These are phyloP conservation scores for Ophiostoma sp. DNA, from an alignment of 2,329 filamentous ascomycete species.

Conservation along the genomic window DNA sequence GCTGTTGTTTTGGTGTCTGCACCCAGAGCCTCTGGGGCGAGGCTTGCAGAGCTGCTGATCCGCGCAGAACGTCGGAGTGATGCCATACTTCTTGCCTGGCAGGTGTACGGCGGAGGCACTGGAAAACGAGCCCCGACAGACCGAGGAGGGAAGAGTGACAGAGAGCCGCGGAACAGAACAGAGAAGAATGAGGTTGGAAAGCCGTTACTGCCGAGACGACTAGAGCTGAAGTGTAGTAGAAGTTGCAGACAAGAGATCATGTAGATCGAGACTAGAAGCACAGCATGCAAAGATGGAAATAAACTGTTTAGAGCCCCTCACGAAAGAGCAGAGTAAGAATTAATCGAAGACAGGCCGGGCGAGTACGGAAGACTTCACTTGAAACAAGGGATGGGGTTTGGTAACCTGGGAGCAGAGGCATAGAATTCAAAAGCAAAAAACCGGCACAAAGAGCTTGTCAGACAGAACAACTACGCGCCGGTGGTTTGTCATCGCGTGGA, in stretches of 20 bases:
- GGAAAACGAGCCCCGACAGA: background rate
- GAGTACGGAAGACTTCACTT: background rate
- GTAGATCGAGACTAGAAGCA: background rate
- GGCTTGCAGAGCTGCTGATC: slow-evolving; percentile 32
- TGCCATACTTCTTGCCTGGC: slow-evolving; percentile 16
- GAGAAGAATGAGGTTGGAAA: background rate
- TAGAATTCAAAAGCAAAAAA: slow-evolving; percentile 2
- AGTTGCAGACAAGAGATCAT: background rate
- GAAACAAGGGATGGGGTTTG: background rate
- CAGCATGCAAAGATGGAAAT: background rate
- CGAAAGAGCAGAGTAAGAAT: background rate
- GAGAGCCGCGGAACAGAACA: background rate
- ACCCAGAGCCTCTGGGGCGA: background rate
- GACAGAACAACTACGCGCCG: slow-evolving; percentile 25
- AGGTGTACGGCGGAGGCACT: background rate
- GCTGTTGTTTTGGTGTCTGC: background rate
- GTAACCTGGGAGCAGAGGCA: background rate
- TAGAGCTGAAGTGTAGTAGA: background rate
- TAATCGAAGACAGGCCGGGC: background rate
- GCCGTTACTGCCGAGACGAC: background rate
- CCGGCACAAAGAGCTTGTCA: background rate
- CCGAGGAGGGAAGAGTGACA: background rate
- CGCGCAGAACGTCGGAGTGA: slow-evolving; percentile 36
- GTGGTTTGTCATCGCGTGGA: slow-evolving; percentile 28
- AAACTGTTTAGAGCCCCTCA: no score